phyloP scores from a whole-genome alignment of 345 rosid genomes.

The Euphorbia pulcherrima region DNA sequence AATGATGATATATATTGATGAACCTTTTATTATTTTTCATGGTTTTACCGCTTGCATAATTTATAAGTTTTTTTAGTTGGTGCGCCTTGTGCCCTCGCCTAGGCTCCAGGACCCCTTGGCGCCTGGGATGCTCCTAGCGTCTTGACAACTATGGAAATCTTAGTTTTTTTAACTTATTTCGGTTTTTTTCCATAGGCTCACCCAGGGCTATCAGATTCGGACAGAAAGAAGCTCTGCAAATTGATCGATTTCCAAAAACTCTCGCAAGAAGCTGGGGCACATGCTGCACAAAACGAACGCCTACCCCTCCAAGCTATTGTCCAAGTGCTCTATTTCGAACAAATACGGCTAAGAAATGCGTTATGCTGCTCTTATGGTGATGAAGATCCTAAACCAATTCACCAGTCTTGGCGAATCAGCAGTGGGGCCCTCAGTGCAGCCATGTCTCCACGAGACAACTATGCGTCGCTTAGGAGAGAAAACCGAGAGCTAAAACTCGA shows the following conservation, averaged over 20 bases:
- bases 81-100: too few species aligned
- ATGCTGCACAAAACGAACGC: conserved; percentile 93
- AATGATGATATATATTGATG: too few species aligned
- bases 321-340: conserved; percentile 96
- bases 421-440: conserved; percentile 96
- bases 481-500: conserved; percentile 93
- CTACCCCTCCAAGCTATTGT: conserved; percentile 95
- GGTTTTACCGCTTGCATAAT: too few species aligned
- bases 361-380: conserved; percentile 61
- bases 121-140: too few species aligned
- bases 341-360: conserved; percentile 74
- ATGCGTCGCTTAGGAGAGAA: conserved; percentile 87
- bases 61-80: too few species aligned
- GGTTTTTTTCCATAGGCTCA: conserved; percentile 51
- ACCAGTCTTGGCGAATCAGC: conserved; percentile 82
- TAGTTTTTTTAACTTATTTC: background rate
- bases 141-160: too few species aligned
- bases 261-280: conserved; percentile 96
- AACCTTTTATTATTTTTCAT: too few species aligned
- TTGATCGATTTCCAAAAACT: conserved; percentile 92
- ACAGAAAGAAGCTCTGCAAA: conserved; percentile 77
- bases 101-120: too few species aligned
- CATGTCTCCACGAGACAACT: conserved; percentile 95
- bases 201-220: conserved; percentile 65
- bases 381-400: conserved; percentile 64